Evolutionary conservation across 1,139 yeast species (phyloP).

Genomic region (Ogataea hybrid): DNA sequence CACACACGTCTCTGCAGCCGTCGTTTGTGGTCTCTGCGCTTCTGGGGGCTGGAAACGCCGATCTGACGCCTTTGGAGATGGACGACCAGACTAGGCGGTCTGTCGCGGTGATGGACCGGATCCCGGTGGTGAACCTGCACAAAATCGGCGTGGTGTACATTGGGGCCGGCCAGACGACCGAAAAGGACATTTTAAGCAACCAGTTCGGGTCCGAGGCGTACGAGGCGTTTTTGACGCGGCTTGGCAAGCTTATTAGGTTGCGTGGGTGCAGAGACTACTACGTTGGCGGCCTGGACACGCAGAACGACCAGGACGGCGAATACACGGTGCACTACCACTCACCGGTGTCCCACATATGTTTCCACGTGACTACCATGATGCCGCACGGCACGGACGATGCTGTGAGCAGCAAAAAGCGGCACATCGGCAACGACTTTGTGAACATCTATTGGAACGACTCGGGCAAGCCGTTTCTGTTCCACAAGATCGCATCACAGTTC

Average conservation of each 20-base stretch:
- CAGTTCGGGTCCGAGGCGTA: slow-evolving; percentile 63
- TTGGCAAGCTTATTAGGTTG: slow-evolving; percentile 61
- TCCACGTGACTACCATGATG: slow-evolving; percentile 83
- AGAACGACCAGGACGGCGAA: slow-evolving; percentile 69
- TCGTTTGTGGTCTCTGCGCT: slow-evolving; percentile 43
- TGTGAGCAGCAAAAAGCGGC: slow-evolving; percentile 67
- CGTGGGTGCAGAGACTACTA: slow-evolving; percentile 56
- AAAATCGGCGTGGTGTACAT: slow-evolving; percentile 78
- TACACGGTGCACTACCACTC: slow-evolving; percentile 74
- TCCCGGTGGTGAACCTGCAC: slow-evolving; percentile 77
- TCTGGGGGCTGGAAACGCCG: slow-evolving; percentile 22
- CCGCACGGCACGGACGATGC: slow-evolving; percentile 47
- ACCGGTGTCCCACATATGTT: slow-evolving; percentile 67
- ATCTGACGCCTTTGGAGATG: slow-evolving; percentile 43
- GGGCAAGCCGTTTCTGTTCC: slow-evolving; percentile 64
- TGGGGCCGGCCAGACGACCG: slow-evolving; percentile 63
- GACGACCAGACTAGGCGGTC: slow-evolving; percentile 59
- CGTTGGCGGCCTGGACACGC: slow-evolving; percentile 79
- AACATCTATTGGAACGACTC: slow-evolving; percentile 80
- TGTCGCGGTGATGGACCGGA: slow-evolving; percentile 62
- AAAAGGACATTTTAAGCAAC: slow-evolving; percentile 64
- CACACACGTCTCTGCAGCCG: slow-evolving; percentile 27
- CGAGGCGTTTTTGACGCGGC: slow-evolving; percentile 51
- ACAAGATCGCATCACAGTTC: slow-evolving; percentile 73
- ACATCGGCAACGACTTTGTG: slow-evolving; percentile 83